Evolutionary conservation across 805 yeast species (phyloP), one percentile per base, ranked within the genome.

Genomic region (Babjeviella inositovora): DNA sequence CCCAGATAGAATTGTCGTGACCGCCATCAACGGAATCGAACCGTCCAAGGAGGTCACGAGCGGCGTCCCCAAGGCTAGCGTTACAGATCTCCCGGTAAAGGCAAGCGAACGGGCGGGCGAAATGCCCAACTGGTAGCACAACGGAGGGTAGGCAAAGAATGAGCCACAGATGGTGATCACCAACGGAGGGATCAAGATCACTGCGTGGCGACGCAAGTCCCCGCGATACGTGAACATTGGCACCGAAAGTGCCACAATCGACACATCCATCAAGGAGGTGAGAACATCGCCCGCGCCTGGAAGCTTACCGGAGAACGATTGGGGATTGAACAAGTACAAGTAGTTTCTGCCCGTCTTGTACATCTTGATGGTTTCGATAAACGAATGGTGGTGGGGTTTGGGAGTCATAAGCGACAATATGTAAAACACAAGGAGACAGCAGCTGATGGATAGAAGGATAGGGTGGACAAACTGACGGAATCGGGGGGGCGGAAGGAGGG

Each of bases 221-320:
- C 45, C 46, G 23, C 90, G 47, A 44, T 75, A 77, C 6, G 75
- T 64, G 43, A 62, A 79, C 81, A 79, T 74, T 3, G 93, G 84
- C 23, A 79, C 47, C 12, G 85, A 64, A 20, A 79, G 52, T 2
- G 87, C 65, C 1, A 75, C 84, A 43, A 79, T 79, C 2, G 82
- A 66, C 6, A 75, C 61, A 36, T 77, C 90, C 75, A 79, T 71
- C 32, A 77, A 43, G 0, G 84, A 62, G 5, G 70, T 41, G 18
- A 79, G 54, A 10, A 79, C 53, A 38, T 79, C 92, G 3, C 93
- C 93, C 8, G 85, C 79, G 0, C 93, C 93, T 1, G 92, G 90
- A 62, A 68, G 61, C 11, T 44, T 39, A 13, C n/a, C n/a, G n/a
- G n/a, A n/a, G n/a, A n/a, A n/a, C n/a, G n/a, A n/a, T n/a, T 21